Evolutionary conservation across 768 basidiomycete genomes (phyloP).

Genomic region (Fomitopsis serialis): DNA sequence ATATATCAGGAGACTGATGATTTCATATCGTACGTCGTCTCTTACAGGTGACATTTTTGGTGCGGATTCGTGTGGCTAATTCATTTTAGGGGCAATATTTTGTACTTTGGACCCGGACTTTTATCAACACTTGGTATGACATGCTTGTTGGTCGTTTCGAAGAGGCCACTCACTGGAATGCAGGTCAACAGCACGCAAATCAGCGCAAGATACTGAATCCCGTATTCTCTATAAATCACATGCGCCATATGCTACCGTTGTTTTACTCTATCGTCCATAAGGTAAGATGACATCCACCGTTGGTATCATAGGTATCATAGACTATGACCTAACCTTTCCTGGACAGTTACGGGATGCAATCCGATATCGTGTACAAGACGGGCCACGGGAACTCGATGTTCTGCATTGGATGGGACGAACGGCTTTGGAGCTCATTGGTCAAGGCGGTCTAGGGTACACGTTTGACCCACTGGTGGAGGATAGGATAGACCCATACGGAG

Average conservation of each 20-base stretch:
- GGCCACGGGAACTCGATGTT: conserved; percentile 15
- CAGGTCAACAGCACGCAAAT: conserved; percentile 13
- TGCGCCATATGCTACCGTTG: conserved; percentile 12
- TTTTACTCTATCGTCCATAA: conserved; percentile 10
- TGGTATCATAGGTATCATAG: too few species aligned
- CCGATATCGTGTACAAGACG: neutral
- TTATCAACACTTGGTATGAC: neutral
- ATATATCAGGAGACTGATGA: conserved; percentile 10
- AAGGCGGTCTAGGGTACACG: conserved; percentile 38
- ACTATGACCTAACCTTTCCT: neutral
- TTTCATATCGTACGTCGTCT: conserved; percentile 11
- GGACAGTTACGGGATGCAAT: conserved; percentile 5
- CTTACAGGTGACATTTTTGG: conserved; percentile 3
- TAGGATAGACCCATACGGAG: conserved; percentile 6
- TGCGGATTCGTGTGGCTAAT: conserved; percentile 11
- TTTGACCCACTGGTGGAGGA: conserved; percentile 31
- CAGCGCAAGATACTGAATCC: conserved; percentile 25
- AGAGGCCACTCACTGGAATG: too few species aligned
- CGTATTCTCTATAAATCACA: conserved; percentile 16
- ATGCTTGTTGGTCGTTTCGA: too few species aligned
- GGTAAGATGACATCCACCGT: conserved; percentile 10
- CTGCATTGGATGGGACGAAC: conserved; percentile 20
- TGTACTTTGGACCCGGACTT: conserved; percentile 3
- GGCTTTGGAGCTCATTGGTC: conserved; percentile 35
- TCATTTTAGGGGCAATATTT: conserved; percentile 14